Percentiles rank a stretch among this genome's conserved stretches.
Evolutionary conservation across 2,329 filamentous ascomycete species (phyloP).

Genomic region (Leptographium lundbergii): DNA sequence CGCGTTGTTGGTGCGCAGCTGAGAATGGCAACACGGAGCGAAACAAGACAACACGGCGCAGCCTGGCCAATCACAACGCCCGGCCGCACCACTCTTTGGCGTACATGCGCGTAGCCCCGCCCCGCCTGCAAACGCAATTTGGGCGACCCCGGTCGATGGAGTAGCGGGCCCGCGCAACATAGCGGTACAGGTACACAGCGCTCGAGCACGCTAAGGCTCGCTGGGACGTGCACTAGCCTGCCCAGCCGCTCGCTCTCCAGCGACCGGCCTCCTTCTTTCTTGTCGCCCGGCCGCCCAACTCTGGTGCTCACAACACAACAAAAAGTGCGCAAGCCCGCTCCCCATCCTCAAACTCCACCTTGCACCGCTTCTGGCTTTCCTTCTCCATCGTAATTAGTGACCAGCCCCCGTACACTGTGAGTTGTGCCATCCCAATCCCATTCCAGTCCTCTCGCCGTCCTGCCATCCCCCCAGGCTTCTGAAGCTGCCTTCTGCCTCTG

Average conservation of each 20-base stretch:
- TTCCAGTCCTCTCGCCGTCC: background rate
- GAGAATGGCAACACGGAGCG: background rate
- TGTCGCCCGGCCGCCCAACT: constrained; percentile 12
- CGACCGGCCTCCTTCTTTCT: background rate
- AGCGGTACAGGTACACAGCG: background rate
- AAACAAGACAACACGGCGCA: background rate
- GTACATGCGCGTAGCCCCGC: background rate
- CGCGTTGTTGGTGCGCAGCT: background rate
- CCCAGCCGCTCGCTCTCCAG: background rate
- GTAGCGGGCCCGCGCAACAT: background rate
- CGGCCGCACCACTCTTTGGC: background rate
- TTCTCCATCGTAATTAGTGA: constrained; percentile 7
- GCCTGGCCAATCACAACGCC: background rate
- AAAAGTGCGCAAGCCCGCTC: constrained; percentile 6
- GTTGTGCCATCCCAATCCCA: background rate
- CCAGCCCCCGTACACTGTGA: background rate
- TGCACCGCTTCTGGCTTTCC: constrained; percentile 6
- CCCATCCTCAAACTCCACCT: constrained; percentile 5
- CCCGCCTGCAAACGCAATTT: background rate
- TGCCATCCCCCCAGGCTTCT: background rate
- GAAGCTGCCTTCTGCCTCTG: background rate
- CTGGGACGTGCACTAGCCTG: background rate
- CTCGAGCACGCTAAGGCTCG: background rate
- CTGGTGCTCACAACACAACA: constrained; percentile 10
- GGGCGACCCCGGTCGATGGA: background rate